Conservation (phyloP, 2,329 filamentous ascomycete genomes). For the Trichoderma sp. region DNA sequence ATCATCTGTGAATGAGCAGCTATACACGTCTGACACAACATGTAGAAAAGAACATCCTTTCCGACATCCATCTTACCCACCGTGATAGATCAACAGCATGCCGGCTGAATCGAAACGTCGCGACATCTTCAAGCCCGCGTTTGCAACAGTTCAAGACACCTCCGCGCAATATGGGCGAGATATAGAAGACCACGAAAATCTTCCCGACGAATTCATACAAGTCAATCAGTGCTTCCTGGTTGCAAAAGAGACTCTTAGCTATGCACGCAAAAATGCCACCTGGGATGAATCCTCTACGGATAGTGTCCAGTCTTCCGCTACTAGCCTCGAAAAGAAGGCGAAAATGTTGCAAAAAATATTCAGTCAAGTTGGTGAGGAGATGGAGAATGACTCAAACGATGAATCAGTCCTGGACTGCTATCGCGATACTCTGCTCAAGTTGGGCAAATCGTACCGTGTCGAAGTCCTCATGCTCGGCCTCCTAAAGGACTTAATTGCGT, state of each 20-base stretch:
- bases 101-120: not conserved
- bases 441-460: not conserved
- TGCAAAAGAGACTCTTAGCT: not conserved
- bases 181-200: not conserved
- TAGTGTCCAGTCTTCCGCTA: not conserved
- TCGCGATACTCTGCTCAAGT: not conserved
- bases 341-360: not conserved
- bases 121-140: not conserved
- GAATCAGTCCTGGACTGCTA: not conserved
- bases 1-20: fast-evolving
- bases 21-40: not conserved
- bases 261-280: not conserved
- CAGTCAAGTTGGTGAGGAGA: not conserved
- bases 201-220: not conserved
- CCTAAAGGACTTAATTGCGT: not conserved
- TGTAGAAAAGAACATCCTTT: not conserved
- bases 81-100: not conserved
- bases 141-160: not conserved
- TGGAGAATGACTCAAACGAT: not conserved
- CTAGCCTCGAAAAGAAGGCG: not conserved
- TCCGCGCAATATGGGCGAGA: not conserved
- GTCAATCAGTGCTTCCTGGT: not conserved
- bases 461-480: not conserved
- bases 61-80: not conserved
- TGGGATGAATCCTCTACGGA: not conserved